These are phyloP conservation scores for Stagonosporopsis cucurbitacearum DNA, from an alignment of 2,329 filamentous ascomycete genomes.

Conservation along the genomic window DNA sequence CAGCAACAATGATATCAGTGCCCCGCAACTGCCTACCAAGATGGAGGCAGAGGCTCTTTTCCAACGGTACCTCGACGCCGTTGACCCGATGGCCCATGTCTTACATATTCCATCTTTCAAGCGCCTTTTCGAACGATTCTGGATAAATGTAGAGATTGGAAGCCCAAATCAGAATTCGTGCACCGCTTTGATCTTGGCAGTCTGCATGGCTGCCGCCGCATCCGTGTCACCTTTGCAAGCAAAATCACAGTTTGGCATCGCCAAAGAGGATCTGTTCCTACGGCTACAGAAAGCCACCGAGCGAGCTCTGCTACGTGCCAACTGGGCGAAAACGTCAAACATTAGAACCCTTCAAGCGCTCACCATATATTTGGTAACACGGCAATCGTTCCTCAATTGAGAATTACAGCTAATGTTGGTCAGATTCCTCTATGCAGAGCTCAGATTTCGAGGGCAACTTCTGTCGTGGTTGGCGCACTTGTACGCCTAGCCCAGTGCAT, in stretches of 20 bases:
- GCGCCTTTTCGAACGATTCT: conserved; percentile 47
- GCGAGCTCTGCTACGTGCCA: conserved; percentile 44
- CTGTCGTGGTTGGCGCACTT: conserved; percentile 47
- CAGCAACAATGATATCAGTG: conserved; percentile 38
- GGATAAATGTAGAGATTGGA: conserved; percentile 47
- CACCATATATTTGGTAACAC: conserved; percentile 46
- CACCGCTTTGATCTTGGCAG: conserved; percentile 45
- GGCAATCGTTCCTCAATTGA: not conserved
- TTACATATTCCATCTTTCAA: conserved; percentile 48
- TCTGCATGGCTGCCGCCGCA: conserved; percentile 48
- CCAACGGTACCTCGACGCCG: conserved; percentile 45
- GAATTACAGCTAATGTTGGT: conserved; percentile 11
- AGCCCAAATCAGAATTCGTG: conserved; percentile 46
- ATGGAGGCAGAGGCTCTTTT: conserved; percentile 46
- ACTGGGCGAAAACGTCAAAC: conserved; percentile 49
- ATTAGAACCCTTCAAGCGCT: conserved; percentile 48
- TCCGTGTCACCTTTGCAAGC: conserved; percentile 47
- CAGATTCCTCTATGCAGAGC: conserved; percentile 48
- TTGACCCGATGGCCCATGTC: conserved; percentile 48
- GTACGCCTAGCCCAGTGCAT: conserved; percentile 49
- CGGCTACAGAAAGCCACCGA: conserved; percentile 48
- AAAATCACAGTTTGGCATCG: conserved; percentile 49
- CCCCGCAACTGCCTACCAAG: conserved; percentile 43
- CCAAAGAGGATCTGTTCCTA: conserved; percentile 46
- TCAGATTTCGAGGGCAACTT: conserved; percentile 48